Evolutionary conservation across 78 protist species (phyloP).

Genomic region (Speleostelium caveatum): DNA sequence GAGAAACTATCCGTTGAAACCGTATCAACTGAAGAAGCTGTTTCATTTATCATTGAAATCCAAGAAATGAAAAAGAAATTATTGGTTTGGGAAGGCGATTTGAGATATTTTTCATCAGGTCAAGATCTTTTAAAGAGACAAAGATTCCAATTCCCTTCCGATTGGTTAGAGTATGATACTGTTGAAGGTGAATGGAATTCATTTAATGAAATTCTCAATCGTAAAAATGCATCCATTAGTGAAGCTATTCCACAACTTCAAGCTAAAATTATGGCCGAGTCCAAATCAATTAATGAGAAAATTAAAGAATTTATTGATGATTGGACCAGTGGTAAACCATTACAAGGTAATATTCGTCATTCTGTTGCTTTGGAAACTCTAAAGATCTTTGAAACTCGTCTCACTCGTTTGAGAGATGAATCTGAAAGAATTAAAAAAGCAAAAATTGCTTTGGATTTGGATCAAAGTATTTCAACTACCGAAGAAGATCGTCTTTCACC

Average conservation of each 20-base stretch:
- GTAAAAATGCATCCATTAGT: conserved; percentile 39
- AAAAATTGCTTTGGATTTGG: conserved; percentile 86
- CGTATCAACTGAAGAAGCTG: conserved; percentile 89
- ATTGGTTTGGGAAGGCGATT: conserved; percentile 60
- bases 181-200: conserved; percentile 91
- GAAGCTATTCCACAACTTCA: conserved; percentile 83
- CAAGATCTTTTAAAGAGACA: conserved; percentile 84
- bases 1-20: conserved; percentile 87
- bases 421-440: conserved; percentile 73
- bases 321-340: conserved; percentile 84
- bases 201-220: conserved; percentile 76
- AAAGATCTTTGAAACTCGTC: conserved; percentile 62
- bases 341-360: conserved; percentile 81
- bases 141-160: conserved; percentile 90
- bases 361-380: conserved; percentile 75
- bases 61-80: conserved; percentile 84
- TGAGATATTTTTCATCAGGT: conserved; percentile 70
- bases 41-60: conserved; percentile 85
- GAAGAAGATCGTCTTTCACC: conserved; percentile 72
- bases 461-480: neutral
- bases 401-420: conserved; percentile 73
- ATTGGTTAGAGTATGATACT: conserved; percentile 90
- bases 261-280: conserved; percentile 73
- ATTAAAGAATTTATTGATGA: conserved; percentile 60
- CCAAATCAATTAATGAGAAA: conserved; percentile 37